Evolutionary conservation across 495 filamentous ascomycete species (phyloP).

Genomic region (Penicillium chermesinum): DNA sequence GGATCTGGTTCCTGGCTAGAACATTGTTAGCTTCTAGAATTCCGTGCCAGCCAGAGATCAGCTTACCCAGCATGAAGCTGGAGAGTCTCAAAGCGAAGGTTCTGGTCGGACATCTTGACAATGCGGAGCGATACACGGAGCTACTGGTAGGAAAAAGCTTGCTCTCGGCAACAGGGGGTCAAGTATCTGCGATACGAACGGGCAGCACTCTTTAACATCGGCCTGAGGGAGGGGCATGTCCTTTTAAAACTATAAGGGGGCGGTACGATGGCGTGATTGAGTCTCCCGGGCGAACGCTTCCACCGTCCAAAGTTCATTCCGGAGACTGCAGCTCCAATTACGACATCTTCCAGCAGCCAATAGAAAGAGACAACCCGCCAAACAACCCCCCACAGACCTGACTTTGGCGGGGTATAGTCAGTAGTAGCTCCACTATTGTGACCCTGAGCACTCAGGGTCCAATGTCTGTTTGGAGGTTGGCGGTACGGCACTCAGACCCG

Average conservation of each 20-base stretch:
- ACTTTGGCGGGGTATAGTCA: too few relatives aligned
- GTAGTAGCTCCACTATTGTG: too few relatives aligned
- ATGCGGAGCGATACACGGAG: neutral
- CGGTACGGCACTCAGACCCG: too few relatives aligned
- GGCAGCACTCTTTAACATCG: neutral
- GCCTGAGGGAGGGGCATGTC: neutral
- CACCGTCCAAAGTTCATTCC: neutral
- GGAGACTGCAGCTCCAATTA: neutral
- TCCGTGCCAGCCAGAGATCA: slow-evolving; percentile 3
- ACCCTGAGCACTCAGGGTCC: too few relatives aligned
- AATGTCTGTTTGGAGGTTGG: too few relatives aligned
- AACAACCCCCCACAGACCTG: too few relatives aligned
- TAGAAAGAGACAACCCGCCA: too few relatives aligned
- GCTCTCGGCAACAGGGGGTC: too few relatives aligned
- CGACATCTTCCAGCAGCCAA: neutral
- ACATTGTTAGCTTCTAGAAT: neutral
- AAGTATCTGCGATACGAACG: neutral
- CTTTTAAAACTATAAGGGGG: neutral
- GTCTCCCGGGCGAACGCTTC: neutral
- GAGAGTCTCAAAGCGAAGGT: slow-evolving; percentile 76
- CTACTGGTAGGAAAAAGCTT: too few relatives aligned
- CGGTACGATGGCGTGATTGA: neutral
- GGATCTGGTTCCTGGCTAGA: slow-evolving; percentile 75
- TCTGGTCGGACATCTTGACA: slow-evolving; percentile 30
- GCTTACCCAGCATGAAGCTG: slow-evolving; percentile 92